Evolutionary conservation across 192 early-diverging fungal genomes (phyloP).

Genomic region (Backusella luteola): DNA sequence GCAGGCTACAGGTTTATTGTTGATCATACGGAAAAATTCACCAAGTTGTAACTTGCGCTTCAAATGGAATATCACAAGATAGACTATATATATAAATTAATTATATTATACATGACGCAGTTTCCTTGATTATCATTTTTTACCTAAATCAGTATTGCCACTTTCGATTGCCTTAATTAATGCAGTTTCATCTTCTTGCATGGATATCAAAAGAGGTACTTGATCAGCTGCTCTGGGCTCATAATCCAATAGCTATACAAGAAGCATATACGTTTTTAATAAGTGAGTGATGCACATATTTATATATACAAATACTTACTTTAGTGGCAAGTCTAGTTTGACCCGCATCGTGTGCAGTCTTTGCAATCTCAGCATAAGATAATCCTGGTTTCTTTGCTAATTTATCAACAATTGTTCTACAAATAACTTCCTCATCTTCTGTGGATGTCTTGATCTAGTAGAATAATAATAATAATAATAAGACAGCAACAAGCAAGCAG

Average conservation of each 20-base stretch:
- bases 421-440: constrained; percentile 87
- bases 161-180: constrained; percentile 90
- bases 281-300: not conserved
- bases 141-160: constrained; percentile 92
- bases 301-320: constrained; percentile 34
- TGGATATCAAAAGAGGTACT: constrained; percentile 90
- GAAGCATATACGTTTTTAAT: not conserved
- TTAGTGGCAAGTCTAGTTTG: constrained; percentile 82
- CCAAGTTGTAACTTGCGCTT: constrained; percentile 78
- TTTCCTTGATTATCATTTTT: not conserved
- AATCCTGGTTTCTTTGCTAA: constrained; percentile 68
- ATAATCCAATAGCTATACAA: constrained; percentile 73
- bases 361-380: constrained; percentile 92
- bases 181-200: constrained; percentile 89
- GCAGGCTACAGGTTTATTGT: constrained; percentile 78
- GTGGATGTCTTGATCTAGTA: constrained; percentile 72
- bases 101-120: not conserved
- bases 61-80: constrained; percentile 88
- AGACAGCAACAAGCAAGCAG: not conserved
- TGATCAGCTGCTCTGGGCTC: constrained; percentile 94
- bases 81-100: constrained; percentile 49
- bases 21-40: constrained; percentile 90
- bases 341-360: constrained; percentile 83
- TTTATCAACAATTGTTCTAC: constrained; percentile 75
- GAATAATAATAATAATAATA: too few species aligned